Percentiles rank a stretch among this genome's conserved stretches.
These are phyloP conservation scores for Trametes maxima DNA, from an alignment of 768 basidiomycete genomes.

Conservation along the genomic window DNA sequence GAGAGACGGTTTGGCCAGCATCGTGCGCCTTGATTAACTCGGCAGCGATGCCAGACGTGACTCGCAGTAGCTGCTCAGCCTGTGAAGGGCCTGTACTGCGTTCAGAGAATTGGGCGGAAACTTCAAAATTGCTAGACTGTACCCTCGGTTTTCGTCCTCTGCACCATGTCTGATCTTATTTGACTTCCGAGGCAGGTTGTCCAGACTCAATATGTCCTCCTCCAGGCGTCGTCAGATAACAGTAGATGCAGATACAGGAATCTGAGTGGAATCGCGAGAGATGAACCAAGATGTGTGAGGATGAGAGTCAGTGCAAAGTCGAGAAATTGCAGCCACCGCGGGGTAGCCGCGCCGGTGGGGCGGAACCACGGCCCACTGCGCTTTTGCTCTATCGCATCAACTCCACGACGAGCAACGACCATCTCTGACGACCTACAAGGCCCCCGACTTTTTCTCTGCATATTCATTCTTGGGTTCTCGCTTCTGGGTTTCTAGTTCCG, in stretches of 20 bases:
- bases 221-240: neutral
- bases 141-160: conserved; percentile 45
- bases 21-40: conserved; percentile 91
- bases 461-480: neutral
- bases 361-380: neutral
- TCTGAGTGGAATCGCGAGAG: neutral
- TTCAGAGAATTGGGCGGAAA: neutral
- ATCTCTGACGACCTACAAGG: conserved; percentile 6
- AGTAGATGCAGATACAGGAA: neutral
- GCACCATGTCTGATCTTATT: conserved; percentile 37
- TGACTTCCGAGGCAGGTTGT: neutral
- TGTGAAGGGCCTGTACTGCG: conserved; percentile 70
- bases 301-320: neutral
- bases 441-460: neutral
- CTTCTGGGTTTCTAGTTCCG: neutral
- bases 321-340: conserved; percentile 19
- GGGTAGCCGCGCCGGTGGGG: conserved; percentile 15
- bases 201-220: neutral
- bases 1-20: conserved; percentile 71
- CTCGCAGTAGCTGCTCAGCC: conserved; percentile 86
- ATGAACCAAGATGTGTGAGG: neutral
- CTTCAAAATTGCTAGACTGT: neutral
- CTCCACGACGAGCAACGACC: conserved; percentile 2
- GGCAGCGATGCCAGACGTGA: conserved; percentile 92
- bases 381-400: neutral